Evolutionary conservation across 1,284 basidiomycete species (phyloP).

Genomic region (Limonomyces culmigenus): DNA sequence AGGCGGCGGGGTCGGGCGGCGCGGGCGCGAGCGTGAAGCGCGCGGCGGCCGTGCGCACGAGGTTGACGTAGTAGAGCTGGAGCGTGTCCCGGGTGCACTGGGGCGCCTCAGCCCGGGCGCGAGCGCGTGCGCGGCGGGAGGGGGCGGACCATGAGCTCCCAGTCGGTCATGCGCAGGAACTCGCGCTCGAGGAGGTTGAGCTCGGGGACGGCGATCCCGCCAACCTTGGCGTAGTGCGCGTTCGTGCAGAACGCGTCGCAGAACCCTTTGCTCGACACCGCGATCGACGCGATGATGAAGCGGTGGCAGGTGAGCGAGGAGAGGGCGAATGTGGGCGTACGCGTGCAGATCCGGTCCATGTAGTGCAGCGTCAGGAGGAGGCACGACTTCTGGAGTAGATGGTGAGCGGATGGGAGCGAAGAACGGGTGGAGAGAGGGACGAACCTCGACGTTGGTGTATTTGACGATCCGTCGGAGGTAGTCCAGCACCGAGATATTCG

Average conservation of each 20-base stretch:
- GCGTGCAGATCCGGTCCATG: constrained; percentile 85
- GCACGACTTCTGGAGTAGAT: constrained; percentile 53
- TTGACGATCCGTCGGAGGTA: constrained; percentile 83
- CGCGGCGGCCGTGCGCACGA: constrained; percentile 58
- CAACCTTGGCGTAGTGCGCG: constrained; percentile 83
- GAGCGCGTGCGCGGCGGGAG: too few relatives aligned
- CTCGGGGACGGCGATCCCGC: constrained; percentile 78
- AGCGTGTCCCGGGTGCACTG: constrained; percentile 68
- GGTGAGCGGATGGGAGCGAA: constrained; percentile 2
- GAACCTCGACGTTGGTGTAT: constrained; percentile 85
- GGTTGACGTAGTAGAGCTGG: constrained; percentile 74
- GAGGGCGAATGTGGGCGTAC: constrained; percentile 75
- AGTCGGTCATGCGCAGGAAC: constrained; percentile 79
- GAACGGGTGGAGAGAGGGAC: constrained; percentile 8
- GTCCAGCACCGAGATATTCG: constrained; percentile 72
- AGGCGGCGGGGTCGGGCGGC: constrained; percentile 21
- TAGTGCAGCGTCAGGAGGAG: constrained; percentile 83
- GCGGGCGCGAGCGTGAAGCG: constrained; percentile 31
- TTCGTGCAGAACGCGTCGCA: constrained; percentile 92
- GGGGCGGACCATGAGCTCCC: constrained; percentile 74
- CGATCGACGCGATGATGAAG: constrained; percentile 81
- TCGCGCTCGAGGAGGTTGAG: constrained; percentile 88
- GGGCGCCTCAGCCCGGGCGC: too few relatives aligned
- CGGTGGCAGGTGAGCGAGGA: constrained; percentile 91
- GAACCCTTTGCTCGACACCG: constrained; percentile 78